Conservation (phyloP, 805 yeast species). For the Clavispora carvajalis region DNA sequence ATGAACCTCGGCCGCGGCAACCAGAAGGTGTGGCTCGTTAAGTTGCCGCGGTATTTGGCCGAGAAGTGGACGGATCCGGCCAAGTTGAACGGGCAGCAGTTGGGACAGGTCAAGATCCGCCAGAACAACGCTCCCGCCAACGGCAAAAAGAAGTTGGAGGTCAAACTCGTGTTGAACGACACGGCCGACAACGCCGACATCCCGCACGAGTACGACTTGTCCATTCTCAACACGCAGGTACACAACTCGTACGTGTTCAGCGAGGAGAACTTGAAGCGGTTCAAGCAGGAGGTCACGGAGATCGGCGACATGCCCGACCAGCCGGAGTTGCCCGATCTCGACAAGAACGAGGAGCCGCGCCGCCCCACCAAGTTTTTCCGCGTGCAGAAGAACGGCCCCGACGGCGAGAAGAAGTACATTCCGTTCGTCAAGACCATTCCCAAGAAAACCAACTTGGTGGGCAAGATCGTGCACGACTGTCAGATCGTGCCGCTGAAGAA, state of each 20-base stretch:
- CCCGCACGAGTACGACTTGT: conserved; percentile 81
- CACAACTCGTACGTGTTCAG: conserved; percentile 83
- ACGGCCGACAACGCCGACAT: conserved; percentile 36
- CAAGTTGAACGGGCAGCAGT: conserved; percentile 61
- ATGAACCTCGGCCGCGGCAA: conserved; percentile 57
- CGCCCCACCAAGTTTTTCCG: conserved; percentile 18
- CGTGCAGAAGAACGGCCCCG: conserved; percentile 28
- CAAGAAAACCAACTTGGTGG: conserved; percentile 77
- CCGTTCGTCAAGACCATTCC: conserved; percentile 88
- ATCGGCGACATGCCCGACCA: conserved; percentile 49
- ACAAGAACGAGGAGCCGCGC: conserved; percentile 16
- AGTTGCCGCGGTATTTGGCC: conserved; percentile 82
- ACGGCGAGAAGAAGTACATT: conserved; percentile 40
- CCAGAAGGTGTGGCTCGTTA: conserved; percentile 87
- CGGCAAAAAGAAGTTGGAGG: conserved; percentile 33
- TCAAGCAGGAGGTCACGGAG: conserved; percentile 42
- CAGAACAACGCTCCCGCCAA: conserved; percentile 32
- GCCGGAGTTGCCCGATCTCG: conserved; percentile 30
- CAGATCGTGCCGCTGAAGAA: conserved; percentile 73
- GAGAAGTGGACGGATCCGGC: conserved; percentile 68
- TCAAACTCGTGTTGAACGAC: conserved; percentile 54
- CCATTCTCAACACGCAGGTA: conserved; percentile 72
- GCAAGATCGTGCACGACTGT: conserved; percentile 90
- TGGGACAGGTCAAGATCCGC: conserved; percentile 76
- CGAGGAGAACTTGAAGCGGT: conserved; percentile 55